phyloP scores from a whole-genome alignment of 768 basidiomycete species.

The Dictyophora rubrovolvata region DNA sequence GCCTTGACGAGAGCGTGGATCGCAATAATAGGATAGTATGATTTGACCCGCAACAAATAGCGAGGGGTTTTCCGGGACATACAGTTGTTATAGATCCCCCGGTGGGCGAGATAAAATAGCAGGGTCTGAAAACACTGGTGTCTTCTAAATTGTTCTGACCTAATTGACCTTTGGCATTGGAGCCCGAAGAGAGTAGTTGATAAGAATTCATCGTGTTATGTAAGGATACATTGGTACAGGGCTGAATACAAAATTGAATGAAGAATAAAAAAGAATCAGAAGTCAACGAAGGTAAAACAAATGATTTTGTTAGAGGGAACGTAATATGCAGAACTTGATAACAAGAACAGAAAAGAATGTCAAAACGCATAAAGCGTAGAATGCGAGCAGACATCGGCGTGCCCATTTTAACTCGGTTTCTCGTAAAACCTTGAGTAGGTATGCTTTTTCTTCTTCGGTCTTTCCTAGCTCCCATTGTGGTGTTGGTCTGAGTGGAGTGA shows the following conservation, averaged over 20 bases:
- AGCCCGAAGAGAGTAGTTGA: constrained; percentile 33
- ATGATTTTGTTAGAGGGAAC: not conserved
- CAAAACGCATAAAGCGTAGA: constrained; percentile 13
- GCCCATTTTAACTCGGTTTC: constrained; percentile 33
- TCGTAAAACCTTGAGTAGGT: constrained; percentile 24
- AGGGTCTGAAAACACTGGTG: constrained; percentile 28
- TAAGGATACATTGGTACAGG: not conserved
- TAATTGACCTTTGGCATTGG: constrained; percentile 41
- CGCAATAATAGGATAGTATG: constrained; percentile 63
- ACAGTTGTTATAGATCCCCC: not conserved
- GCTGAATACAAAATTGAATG: not conserved
- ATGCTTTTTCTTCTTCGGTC: constrained; percentile 24
- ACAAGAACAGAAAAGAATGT: constrained; percentile 10
- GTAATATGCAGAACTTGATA: not conserved
- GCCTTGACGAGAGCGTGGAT: constrained; percentile 13
- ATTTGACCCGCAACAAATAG: constrained; percentile 64
- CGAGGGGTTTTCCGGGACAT: constrained; percentile 13
- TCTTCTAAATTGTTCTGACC: constrained; percentile 30
- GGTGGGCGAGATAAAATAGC: constrained; percentile 20
- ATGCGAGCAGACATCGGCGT: constrained; percentile 25
- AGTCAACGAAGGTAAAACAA: not conserved
- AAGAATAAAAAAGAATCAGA: not conserved
- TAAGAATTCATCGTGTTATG: not conserved
- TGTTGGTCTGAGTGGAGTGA: constrained; percentile 27
- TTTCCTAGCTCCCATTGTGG: constrained; percentile 30